phyloP scores from a whole-genome alignment of 1,139 yeast genomes.

The Zygoascus sp. region DNA sequence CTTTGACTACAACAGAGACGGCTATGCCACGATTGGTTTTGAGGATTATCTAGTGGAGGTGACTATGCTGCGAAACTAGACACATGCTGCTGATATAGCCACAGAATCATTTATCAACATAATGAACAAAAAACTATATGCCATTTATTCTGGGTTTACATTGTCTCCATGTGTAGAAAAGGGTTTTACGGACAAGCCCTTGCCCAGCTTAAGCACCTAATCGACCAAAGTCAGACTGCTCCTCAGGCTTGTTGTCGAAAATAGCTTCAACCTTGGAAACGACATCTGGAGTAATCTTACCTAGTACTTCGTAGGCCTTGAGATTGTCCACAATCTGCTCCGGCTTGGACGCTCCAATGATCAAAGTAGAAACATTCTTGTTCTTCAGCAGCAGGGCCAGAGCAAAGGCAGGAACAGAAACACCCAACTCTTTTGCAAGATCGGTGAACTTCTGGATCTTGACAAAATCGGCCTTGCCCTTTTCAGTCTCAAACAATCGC shows the following conservation, averaged over 20 bases:
- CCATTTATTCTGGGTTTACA: too few species aligned
- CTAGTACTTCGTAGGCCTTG: slow-evolving; percentile 32
- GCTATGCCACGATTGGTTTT: slow-evolving; percentile 70
- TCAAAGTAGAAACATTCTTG: slow-evolving; percentile 33
- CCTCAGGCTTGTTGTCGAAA: slow-evolving; percentile 30
- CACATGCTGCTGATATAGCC: too few species aligned
- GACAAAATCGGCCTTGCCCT: slow-evolving; percentile 27
- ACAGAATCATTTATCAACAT: too few species aligned
- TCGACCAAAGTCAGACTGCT: slow-evolving; percentile 22
- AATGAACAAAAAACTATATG: too few species aligned
- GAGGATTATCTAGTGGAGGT: slow-evolving; percentile 73
- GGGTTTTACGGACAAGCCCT: too few species aligned
- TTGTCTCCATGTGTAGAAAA: too few species aligned
- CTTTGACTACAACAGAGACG: slow-evolving; percentile 70
- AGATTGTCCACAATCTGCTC: slow-evolving; percentile 34
- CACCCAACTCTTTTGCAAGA: slow-evolving; percentile 31
- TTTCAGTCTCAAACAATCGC: slow-evolving; percentile 20
- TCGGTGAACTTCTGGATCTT: slow-evolving; percentile 26
- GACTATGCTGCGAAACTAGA: slow-evolving; percentile 15
- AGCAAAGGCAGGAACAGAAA: slow-evolving; percentile 31
- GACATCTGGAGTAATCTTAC: slow-evolving; percentile 30
- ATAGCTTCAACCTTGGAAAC: slow-evolving; percentile 31
- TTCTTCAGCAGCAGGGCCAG: slow-evolving; percentile 34
- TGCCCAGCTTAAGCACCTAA: slow-evolving; percentile 7
- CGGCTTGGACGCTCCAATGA: slow-evolving; percentile 35